A percentile compares a stretch with the other conserved stretches of the same genome.
Evolutionary conservation across 768 basidiomycete species (phyloP).

Genomic region (Vararia minispora): DNA sequence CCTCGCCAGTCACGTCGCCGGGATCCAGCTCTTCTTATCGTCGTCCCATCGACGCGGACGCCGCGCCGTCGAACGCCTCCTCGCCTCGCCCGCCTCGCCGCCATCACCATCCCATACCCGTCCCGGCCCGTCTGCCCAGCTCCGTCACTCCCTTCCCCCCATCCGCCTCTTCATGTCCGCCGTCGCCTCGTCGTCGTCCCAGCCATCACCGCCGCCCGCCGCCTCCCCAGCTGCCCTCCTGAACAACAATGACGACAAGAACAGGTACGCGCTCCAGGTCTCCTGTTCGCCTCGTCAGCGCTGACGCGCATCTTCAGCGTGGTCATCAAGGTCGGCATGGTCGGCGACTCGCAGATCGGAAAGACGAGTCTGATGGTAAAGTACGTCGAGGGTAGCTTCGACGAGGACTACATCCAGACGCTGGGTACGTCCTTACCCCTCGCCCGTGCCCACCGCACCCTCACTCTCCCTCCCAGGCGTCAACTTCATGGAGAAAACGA

Average conservation of each 20-base stretch:
- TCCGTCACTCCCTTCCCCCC: constrained; percentile 11
- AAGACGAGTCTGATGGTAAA: constrained; percentile 99
- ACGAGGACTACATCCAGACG: constrained; percentile 99
- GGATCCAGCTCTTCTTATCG: no score
- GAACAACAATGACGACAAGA: constrained; percentile 66
- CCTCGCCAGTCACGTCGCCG: no score
- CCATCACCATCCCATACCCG: no score
- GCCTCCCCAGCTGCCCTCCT: constrained; percentile 43
- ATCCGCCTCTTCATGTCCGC: constrained; percentile 9
- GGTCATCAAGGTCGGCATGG: constrained; percentile 98
- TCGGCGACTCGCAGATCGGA: constrained; percentile 98
- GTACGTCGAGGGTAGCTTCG: constrained; percentile 97
- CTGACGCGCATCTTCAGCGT: constrained; percentile 37
- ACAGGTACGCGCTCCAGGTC: constrained; percentile 34
- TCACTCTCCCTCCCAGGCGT: constrained; percentile 43
- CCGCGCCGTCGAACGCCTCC: no score
- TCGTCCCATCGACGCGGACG: no score
- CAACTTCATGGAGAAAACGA: constrained; percentile 99
- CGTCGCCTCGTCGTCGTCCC: constrained; percentile 33
- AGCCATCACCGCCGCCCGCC: constrained; percentile 33
- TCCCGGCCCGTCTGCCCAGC: constrained; percentile 5
- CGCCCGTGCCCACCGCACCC: constrained; percentile 14
- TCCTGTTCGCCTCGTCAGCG: not conserved
- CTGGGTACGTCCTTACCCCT: constrained; percentile 48
- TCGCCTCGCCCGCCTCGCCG: no score